Evolutionary conservation across 225 moss, liverwort and hornwort genomes (phyloP).

Genomic region (Antitrichia curtipendula): DNA sequence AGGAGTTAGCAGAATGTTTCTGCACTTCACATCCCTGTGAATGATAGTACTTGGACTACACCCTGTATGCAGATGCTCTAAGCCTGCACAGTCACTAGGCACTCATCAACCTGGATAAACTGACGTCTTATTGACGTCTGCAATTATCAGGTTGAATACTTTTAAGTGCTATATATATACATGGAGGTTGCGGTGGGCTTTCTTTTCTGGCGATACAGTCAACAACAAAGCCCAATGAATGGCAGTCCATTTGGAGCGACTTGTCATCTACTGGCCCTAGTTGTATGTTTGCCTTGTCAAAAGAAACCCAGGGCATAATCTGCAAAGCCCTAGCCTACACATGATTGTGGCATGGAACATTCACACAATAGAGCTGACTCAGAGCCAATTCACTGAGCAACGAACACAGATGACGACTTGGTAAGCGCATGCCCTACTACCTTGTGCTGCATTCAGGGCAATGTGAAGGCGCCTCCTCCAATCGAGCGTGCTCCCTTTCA

Average conservation of each 20-base stretch:
- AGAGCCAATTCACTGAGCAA: fast-evolving
- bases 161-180: neutral
- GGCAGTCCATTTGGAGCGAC: neutral
- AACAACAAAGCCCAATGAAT: neutral
- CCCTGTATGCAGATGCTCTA: neutral
- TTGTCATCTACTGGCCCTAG: neutral
- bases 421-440: neutral
- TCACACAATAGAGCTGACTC: fast-evolving
- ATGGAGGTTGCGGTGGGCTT: no score
- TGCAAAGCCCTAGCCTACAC: neutral
- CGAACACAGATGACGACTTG: neutral
- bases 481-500: neutral
- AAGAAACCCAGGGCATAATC: no score
- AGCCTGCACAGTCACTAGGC: neutral
- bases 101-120: neutral
- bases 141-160: neutral
- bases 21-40: neutral
- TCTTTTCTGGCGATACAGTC: no score
- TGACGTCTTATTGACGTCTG: neutral
- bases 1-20: neutral
- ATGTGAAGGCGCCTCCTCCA: neutral
- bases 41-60: neutral
- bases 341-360: neutral
- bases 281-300: no score
- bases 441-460: neutral